Evolutionary conservation across 495 filamentous ascomycete genomes (phyloP), one percentile per base, ranked within the genome.

Genomic region (Trichoderma orchidacearum): DNA sequence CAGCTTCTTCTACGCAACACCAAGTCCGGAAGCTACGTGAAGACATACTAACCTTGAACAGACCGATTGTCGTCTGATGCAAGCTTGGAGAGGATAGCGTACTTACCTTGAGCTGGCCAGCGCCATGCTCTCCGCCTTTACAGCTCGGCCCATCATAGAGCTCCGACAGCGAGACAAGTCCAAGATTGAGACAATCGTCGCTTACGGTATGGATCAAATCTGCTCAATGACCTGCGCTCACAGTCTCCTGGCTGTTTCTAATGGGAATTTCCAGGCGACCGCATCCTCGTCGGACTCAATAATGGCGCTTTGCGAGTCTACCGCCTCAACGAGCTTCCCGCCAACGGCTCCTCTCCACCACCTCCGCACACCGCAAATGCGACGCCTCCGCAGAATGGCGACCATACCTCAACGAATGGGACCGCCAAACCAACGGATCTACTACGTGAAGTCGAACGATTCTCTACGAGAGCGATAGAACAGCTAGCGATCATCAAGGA

Each of bases 111-210:
- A 55, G 66, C 65, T 63, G 65, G 66, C 61, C 59, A 59, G 59
- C 65, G 76, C 76, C 74, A 98, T 98, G 93, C 84, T 97, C 71
- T 95, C 93, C 73, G 92, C 94, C 69, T 98, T 99, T 74, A 92
- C 85, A 61, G 90, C 93, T 78, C 87, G 87, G 66, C 87, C 94
- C 60, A 87, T 97, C 64, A 85, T 96, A 76, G 93, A 99, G 85
- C 85, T 99, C 59, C 91, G 86, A 72, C 83, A 83, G 64, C 84
- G 89, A 65, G 93, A 97, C 79, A 95, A 91, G 73, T 94, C 87
- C 51, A 88, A 83, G 77, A 96, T 99, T 68, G 92, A 97, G 70
- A 88, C 87, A 5, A 85, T 97, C 56, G 79, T 96, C 34, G 87
- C 93, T 59, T 90, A 95, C 71, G 90, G 86, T 89, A 72, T 48